Base-by-base conservation (phyloP, 2,329 filamentous ascomycete species). In the Penicillium sp. region DNA sequence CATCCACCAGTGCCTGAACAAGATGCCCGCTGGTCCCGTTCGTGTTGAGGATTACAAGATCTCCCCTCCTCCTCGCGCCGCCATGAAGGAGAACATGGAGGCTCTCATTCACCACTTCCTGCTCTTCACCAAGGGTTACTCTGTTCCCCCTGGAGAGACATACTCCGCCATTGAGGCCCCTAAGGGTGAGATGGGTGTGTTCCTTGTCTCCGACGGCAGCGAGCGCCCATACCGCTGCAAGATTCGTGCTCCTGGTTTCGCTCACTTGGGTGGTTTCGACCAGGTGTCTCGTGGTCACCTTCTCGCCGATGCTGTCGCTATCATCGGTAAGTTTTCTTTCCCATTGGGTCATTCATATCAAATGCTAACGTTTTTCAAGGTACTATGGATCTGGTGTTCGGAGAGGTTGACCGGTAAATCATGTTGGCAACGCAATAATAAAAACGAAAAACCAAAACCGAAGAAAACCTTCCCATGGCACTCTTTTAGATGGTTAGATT, bases 31-130 rank as follows among this genome's bases (percentile, higher is more conserved):
- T 45, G 94, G 94, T 27, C 94, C 94, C 48, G 85, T 97, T 72
- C 89, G 93, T 65, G 91, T 97, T 40, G 94, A 99, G 78, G 94
- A 99, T 78, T 99, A 97, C 86, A 99, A 99, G 85, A 85, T 99
- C 69, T 89, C 90, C 3, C 94, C 94, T 21, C 94, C 94, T 58
- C 95, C 94, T n/a, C 88, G 94, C 70, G 83, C 90, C 42, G 94
- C 94, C 70, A 99, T 99, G 94, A 99, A 99, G 85, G 94, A 99
- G 85, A 99, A 99, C 82, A 99, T 99, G 95, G 94, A 99, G 80
- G 92, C 94, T 38, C 85, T 99, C 41, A 99, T 99, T 73, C 94
- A 99, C 80, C 94, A 99, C 82, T 99, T 99, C 84, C 80, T 99
- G 63, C 87, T 99, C 50, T 99, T 93, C 82, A 97, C 92, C 75